These are phyloP conservation scores for Aspergillus viridinutans DNA, from an alignment of 2,329 filamentous ascomycete species.

Conservation along the genomic window DNA sequence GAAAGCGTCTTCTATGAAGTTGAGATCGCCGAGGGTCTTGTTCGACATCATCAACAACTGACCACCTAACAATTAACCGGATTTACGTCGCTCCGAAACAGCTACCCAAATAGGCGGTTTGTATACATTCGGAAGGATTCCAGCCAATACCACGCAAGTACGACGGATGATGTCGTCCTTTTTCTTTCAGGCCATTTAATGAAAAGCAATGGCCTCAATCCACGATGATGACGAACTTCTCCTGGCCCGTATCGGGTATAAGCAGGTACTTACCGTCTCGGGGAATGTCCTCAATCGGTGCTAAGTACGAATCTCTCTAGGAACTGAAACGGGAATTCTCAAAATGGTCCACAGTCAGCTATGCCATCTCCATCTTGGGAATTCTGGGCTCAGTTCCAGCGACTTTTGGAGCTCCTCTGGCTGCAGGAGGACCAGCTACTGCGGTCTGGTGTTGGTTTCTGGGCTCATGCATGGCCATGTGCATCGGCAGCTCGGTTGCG, in stretches of 20 bases:
- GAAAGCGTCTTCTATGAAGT: not conserved
- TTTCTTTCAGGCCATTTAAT: not conserved
- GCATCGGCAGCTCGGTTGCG: conserved; percentile 61
- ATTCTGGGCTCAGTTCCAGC: conserved; percentile 63
- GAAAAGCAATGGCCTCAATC: conserved; percentile 37
- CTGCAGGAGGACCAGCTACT: conserved; percentile 58
- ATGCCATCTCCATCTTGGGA: conserved; percentile 62
- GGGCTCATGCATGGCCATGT: conserved; percentile 61
- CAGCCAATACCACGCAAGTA: not conserved
- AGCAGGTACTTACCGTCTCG: conserved; percentile 45
- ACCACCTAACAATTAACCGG: conserved; percentile 30
- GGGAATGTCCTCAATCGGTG: not conserved
- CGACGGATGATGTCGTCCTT: not conserved
- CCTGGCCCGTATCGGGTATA: conserved; percentile 59
- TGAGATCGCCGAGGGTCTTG: not conserved
- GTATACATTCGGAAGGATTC: not conserved
- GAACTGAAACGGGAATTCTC: conserved; percentile 61
- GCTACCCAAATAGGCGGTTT: not conserved
- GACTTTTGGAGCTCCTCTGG: conserved; percentile 57
- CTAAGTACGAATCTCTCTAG: conserved; percentile 30
- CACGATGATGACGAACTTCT: conserved; percentile 57
- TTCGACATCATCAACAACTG: conserved; percentile 22
- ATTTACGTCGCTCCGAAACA: conserved; percentile 25
- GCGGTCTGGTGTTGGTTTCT: conserved; percentile 64
- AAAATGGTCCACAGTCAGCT: conserved; percentile 63